Evolutionary conservation across 208 protist genomes (phyloP), one percentile per base, ranked within the genome.

Genomic region (Leishmania major): DNA sequence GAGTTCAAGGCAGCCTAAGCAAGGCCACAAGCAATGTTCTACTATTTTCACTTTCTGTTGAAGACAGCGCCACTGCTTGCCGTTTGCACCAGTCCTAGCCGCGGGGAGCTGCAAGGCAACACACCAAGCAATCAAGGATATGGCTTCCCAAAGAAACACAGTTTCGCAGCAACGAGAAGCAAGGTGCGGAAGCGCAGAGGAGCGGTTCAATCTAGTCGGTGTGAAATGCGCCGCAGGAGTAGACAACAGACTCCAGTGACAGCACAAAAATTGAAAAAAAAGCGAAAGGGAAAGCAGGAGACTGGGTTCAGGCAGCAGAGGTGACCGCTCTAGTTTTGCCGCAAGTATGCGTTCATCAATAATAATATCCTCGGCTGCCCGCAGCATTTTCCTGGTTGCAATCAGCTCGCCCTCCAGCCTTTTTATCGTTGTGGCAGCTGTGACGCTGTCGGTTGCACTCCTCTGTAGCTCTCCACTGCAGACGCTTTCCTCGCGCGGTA

Each of bases 281-380:
- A 67, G 37, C 10, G 81, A 81, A 19, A 78, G 0, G 4, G 47
- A 22, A 47, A 78, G 22, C n/a, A 69, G 51, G 28, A 25, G 5
- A 31, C 51, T 74, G 19, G 8, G 47, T 43, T 53, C 37, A 10
- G 43, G n/a, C 43, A 22, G 2, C 11, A 28, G 57, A 8, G 45
- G 45, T 15, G 5, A 19, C 37, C 0, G 55, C 45, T 25, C 60
- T 7, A 66, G 25, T 7, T 19, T 53, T 3, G 70, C 35, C 17
- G 70, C n/a, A 10, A 8, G 8, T 25, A 37, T 49, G 35, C 82
- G 82, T 13, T 81, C 25, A 3, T 79, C 82, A 28, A 78, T 75
- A n/a, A 85, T 81, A 15, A 79, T 85, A 57, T 85, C 82, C 28
- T 86, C 78, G 1, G 83, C 73, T 22, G 78, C 78, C 3, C 57